Conservation (phyloP, 2,329 filamentous ascomycete species). For the Epichloe festucae region DNA sequence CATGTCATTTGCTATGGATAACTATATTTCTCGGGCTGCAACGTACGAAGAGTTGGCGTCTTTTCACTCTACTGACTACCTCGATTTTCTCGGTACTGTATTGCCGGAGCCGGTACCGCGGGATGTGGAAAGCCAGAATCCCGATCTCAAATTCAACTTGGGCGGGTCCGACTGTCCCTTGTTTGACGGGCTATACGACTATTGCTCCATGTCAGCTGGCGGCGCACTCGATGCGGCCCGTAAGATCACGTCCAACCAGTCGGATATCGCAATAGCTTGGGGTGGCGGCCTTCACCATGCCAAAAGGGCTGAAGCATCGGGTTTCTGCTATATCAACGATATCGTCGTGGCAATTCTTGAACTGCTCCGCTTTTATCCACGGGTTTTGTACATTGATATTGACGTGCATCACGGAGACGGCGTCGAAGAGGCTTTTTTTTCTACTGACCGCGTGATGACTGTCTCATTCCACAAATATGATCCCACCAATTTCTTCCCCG, state of each 20-base stretch:
- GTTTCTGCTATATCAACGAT: constrained; percentile 98
- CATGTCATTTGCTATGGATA: constrained; percentile 93
- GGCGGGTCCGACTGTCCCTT: constrained; percentile 88
- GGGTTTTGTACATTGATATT: constrained; percentile 89
- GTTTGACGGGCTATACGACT: constrained; percentile 91
- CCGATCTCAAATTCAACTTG: constrained; percentile 68
- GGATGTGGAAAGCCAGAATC: constrained; percentile 51
- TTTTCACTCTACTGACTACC: constrained; percentile 81
- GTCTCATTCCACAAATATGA: constrained; percentile 97
- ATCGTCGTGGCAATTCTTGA: constrained; percentile 90
- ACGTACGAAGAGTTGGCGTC: constrained; percentile 76
- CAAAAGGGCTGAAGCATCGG: constrained; percentile 84
- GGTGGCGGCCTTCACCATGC: constrained; percentile 93
- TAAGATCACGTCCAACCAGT: constrained; percentile 74
- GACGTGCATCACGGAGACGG: constrained; percentile 88
- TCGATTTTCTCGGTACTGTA: constrained; percentile 72
- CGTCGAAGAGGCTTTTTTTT: constrained; percentile 83
- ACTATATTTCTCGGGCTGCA: constrained; percentile 72
- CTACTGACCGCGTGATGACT: constrained; percentile 80
- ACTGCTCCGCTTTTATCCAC: constrained; percentile 65
- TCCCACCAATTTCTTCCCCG: constrained; percentile 70
- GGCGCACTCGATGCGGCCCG: constrained; percentile 82
- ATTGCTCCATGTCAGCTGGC: constrained; percentile 86
- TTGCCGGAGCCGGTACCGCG: constrained; percentile 49
- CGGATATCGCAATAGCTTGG: constrained; percentile 96